phyloP scores from a whole-genome alignment of 2,329 filamentous ascomycete genomes.

The Alternaria rosae region DNA sequence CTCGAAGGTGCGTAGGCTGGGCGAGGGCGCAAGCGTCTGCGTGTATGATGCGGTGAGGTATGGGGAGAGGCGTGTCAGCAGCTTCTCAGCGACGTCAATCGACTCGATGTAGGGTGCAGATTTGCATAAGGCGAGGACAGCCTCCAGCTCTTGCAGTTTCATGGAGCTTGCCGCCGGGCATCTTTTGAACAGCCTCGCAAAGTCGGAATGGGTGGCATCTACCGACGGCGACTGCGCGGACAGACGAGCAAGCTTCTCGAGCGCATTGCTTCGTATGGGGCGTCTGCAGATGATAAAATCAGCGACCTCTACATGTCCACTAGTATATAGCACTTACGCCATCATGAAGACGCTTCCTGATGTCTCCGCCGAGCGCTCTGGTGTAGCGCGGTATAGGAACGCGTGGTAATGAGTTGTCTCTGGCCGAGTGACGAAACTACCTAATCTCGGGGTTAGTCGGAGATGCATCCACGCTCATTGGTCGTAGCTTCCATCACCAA shows the following conservation, averaged over 20 bases:
- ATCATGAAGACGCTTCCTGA: background rate
- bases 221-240: slow-evolving; percentile 50
- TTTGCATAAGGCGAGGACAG: slow-evolving; percentile 89
- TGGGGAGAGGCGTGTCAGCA: slow-evolving; percentile 79
- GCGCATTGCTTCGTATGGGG: slow-evolving; percentile 56
- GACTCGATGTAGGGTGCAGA: slow-evolving; percentile 79
- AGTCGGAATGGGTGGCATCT: slow-evolving; percentile 44
- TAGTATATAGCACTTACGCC: slow-evolving; percentile 1
- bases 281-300: no score
- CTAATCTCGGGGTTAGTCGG: slow-evolving; percentile 16
- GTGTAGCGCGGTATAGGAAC: slow-evolving; percentile 13
- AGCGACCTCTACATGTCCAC: background rate
- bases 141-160: slow-evolving; percentile 90
- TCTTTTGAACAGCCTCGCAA: slow-evolving; percentile 53
- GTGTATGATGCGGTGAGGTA: slow-evolving; percentile 86
- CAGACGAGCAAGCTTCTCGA: slow-evolving; percentile 59
- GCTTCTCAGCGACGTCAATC: slow-evolving; percentile 74
- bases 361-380: background rate
- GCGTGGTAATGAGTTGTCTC: slow-evolving; percentile 12
- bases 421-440: slow-evolving; percentile 22
- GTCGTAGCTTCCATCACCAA: background rate
- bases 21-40: slow-evolving; percentile 80
- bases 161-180: slow-evolving; percentile 33
- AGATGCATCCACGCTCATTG: slow-evolving; percentile 20
- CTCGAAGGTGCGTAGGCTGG: slow-evolving; percentile 81